A percentile compares a stretch with the other conserved stretches of the same genome.
Conservation (phyloP, 306 rosid species). For the Lathyrus aphaca region DNA sequence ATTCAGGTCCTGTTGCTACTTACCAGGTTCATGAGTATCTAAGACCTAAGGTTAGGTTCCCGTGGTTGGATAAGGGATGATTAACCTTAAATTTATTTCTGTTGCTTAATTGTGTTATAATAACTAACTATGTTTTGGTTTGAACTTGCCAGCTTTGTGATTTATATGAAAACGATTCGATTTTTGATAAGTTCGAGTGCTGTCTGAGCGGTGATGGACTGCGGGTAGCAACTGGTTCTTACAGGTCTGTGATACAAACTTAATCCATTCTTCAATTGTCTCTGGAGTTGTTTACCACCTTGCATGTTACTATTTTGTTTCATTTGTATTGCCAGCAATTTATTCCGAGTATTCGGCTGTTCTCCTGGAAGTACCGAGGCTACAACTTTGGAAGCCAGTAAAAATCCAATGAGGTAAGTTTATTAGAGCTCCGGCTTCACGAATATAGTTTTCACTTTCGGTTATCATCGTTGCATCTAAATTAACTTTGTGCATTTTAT, state of each 20-base stretch:
- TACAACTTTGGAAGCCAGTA: constrained; percentile 93
- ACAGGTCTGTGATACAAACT: constrained; percentile 66
- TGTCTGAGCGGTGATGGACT: constrained; percentile 94
- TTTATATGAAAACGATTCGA: constrained; percentile 94
- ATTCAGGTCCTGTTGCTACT: constrained; percentile 91
- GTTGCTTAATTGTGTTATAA: constrained; percentile 30
- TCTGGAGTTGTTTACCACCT: constrained; percentile 1
- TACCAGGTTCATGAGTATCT: constrained; percentile 96
- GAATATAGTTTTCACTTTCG: constrained; percentile 22
- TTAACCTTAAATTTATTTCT: constrained; percentile 18
- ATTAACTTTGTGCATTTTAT: constrained; percentile 21
- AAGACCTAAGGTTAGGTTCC: constrained; percentile 82
- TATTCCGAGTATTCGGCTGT: constrained; percentile 95
- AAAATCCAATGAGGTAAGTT: constrained; percentile 94
- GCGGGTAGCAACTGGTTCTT: constrained; percentile 90
- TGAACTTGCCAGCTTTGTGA: constrained; percentile 78
- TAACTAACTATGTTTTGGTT: constrained; percentile 32
- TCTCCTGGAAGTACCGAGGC: constrained; percentile 78
- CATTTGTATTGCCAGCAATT: constrained; percentile 71
- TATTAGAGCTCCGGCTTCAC: constrained; percentile 10
- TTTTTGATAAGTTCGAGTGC: constrained; percentile 94
- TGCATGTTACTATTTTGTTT: constrained; percentile 30
- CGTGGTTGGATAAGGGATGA: constrained; percentile 17
- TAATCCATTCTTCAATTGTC: neutral
- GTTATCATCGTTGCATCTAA: neutral